Percentiles rank a stretch among this genome's conserved stretches.
These are phyloP conservation scores for Prosopis cineraria DNA, from an alignment of 306 rosid species.

Conservation along the genomic window DNA sequence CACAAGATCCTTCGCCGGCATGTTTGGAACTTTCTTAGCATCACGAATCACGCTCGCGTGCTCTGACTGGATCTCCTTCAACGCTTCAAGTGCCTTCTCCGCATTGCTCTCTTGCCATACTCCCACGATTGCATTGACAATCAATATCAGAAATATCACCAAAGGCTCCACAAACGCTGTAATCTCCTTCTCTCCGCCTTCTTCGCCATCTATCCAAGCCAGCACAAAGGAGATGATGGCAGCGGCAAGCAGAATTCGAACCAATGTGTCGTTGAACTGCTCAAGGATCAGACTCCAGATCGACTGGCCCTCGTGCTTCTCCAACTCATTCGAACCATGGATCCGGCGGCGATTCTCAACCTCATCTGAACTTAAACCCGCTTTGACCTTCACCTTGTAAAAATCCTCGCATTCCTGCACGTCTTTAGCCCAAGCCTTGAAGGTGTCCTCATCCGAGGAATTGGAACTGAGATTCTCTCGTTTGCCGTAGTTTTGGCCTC, in stretches of 20 bases:
- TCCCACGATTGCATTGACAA: slow-evolving; percentile 56
- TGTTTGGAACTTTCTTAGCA: slow-evolving; percentile 38
- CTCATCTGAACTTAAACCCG: slow-evolving; percentile 43
- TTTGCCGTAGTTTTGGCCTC: slow-evolving; percentile 43
- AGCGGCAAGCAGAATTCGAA: slow-evolving; percentile 63
- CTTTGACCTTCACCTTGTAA: slow-evolving; percentile 40
- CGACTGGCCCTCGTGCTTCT: slow-evolving; percentile 67
- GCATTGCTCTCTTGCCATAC: slow-evolving; percentile 83
- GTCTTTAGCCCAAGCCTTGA: slow-evolving; percentile 63
- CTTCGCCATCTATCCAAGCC: slow-evolving; percentile 65
- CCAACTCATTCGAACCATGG: slow-evolving; percentile 64
- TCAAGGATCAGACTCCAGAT: slow-evolving; percentile 56
- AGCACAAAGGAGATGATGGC: slow-evolving; percentile 69
- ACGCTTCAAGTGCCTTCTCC: slow-evolving; percentile 72
- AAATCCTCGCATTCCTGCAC: slow-evolving; percentile 55
- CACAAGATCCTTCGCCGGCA: slow-evolving; percentile 64
- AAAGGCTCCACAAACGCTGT: slow-evolving; percentile 41
- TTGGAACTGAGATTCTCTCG: slow-evolving; percentile 16
- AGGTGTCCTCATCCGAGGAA: slow-evolving; percentile 20
- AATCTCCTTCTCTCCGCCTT: slow-evolving; percentile 44
- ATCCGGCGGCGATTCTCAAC: slow-evolving; percentile 46
- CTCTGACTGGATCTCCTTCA: slow-evolving; percentile 73
- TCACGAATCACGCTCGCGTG: slow-evolving; percentile 59
- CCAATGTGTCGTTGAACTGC: slow-evolving; percentile 72
- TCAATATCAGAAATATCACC: slow-evolving; percentile 39